Conservation (phyloP, 2,329 filamentous ascomycete species). For the Nectriaceae sp. region DNA sequence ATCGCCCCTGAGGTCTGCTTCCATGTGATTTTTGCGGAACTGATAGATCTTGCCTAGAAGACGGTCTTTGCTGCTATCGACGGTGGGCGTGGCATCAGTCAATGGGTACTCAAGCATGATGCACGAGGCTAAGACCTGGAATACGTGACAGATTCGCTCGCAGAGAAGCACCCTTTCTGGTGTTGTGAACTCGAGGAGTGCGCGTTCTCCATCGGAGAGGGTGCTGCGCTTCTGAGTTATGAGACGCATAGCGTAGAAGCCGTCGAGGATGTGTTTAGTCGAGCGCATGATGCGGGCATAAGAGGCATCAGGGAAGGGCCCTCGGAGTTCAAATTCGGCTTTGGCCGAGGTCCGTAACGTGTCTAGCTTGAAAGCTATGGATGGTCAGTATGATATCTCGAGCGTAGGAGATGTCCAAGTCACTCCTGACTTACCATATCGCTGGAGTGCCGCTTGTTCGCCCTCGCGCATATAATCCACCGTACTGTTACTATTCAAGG, state of each 20-base stretch:
- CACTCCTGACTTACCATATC: constrained; percentile 54
- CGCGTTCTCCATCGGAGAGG: constrained; percentile 77
- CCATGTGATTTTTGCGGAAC: constrained; percentile 71
- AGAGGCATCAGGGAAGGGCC: constrained; percentile 77
- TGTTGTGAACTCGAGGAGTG: constrained; percentile 76
- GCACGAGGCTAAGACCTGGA: constrained; percentile 83
- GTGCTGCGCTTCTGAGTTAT: constrained; percentile 80
- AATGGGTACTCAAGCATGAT: constrained; percentile 94
- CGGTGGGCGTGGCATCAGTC: constrained; percentile 83
- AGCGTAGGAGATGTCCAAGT: background rate
- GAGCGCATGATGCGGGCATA: constrained; percentile 76
- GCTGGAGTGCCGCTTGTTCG: constrained; percentile 84
- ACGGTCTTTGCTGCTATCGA: constrained; percentile 77
- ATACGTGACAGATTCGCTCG: constrained; percentile 86
- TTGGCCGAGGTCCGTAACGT: constrained; percentile 70
- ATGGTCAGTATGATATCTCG: background rate
- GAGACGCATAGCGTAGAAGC: constrained; percentile 95
- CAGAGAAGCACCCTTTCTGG: constrained; percentile 80
- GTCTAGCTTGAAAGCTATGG: constrained; percentile 67
- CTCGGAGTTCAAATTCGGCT: constrained; percentile 86
- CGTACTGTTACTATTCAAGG: constrained; percentile 60
- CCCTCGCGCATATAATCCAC: constrained; percentile 81
- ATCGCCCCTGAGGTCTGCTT: constrained; percentile 26
- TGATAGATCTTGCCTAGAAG: constrained; percentile 85
- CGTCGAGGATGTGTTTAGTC: constrained; percentile 84